A percentile compares a stretch with the other conserved stretches of the same genome.
Conservation (phyloP, 306 rosid species). For the Cicer bijugum region DNA sequence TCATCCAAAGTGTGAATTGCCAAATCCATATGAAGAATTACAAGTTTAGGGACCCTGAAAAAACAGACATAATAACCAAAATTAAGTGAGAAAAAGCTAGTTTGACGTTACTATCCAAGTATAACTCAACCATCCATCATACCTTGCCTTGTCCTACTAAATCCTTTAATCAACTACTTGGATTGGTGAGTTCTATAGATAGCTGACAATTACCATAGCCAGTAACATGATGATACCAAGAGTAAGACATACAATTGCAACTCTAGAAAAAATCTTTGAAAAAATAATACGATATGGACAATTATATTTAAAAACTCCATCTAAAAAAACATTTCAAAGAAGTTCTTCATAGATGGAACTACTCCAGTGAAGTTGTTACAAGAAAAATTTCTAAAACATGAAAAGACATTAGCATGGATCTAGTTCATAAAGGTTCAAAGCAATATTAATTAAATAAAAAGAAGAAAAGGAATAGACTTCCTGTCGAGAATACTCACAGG, state of each 20-base stretch:
- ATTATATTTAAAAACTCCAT: neutral
- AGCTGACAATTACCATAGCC: conserved; percentile 64
- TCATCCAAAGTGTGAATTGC: no score
- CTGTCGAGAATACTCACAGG: conserved; percentile 53
- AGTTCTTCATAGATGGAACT: conserved; percentile 67
- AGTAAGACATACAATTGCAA: conserved; percentile 68
- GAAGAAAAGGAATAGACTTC: neutral
- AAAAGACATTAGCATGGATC: neutral
- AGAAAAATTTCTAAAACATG: conserved; percentile 67
- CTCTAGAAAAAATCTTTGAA: conserved; percentile 66
- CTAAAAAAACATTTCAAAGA: conserved; percentile 16
- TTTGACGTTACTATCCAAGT: neutral
- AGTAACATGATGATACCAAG: conserved; percentile 67
- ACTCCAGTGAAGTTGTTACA: conserved; percentile 81
- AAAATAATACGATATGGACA: neutral
- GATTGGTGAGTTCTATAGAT: conserved; percentile 66
- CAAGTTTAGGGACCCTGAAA: conserved; percentile 71
- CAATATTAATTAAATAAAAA: neutral
- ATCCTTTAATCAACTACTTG: conserved; percentile 52
- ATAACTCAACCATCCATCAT: conserved; percentile 1
- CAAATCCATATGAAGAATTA: conserved; percentile 50
- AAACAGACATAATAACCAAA: neutral
- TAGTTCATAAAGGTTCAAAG: neutral
- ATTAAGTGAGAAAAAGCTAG: neutral
- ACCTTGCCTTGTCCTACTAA: conserved; percentile 62